Conservation (phyloP, 106 monocot species). For the Dioscorea alata region DNA sequence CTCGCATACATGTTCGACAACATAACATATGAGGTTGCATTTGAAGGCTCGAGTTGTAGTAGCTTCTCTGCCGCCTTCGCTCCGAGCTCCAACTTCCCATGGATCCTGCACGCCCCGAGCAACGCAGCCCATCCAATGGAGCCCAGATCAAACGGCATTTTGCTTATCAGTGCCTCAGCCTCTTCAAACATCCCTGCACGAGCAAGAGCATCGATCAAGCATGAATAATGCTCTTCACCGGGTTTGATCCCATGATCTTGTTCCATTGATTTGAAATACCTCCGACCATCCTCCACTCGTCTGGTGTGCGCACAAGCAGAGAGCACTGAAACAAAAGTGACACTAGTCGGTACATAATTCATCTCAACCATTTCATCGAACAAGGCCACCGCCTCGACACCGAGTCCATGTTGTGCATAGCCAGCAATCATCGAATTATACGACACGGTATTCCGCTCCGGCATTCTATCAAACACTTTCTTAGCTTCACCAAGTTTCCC, state of each 20-base stretch:
- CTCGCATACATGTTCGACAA: slow-evolving; percentile 44
- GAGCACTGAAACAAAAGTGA: slow-evolving; percentile 60
- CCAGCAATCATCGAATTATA: slow-evolving; percentile 62
- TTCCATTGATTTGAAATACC: slow-evolving; percentile 47
- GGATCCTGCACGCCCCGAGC: slow-evolving; percentile 54
- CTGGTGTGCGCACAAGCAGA: slow-evolving; percentile 62
- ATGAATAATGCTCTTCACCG: slow-evolving; percentile 57
- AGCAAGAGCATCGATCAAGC: slow-evolving; percentile 64
- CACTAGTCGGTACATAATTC: slow-evolving; percentile 23
- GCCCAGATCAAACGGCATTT: slow-evolving; percentile 47
- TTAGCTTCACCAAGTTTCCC: slow-evolving; percentile 44
- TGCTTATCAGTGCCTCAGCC: slow-evolving; percentile 35
- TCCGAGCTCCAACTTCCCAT: slow-evolving; percentile 42
- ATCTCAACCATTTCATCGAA: slow-evolving; percentile 34
- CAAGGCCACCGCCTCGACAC: slow-evolving; percentile 28
- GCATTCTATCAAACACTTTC: slow-evolving; percentile 41
- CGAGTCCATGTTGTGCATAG: slow-evolving; percentile 49
- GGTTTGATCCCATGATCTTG: slow-evolving; percentile 18
- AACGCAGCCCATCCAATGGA: slow-evolving; percentile 43
- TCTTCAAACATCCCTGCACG: slow-evolving; percentile 49
- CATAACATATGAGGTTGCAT: slow-evolving; percentile 50
- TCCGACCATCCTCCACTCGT: slow-evolving; percentile 32
- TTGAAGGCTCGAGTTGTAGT: slow-evolving; percentile 36
- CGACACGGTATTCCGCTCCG: slow-evolving; percentile 30
- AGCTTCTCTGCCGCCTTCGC: slow-evolving; percentile 39